phyloP scores from a whole-genome alignment of 108 stramenopile species.

The Cyclotella baltica region DNA sequence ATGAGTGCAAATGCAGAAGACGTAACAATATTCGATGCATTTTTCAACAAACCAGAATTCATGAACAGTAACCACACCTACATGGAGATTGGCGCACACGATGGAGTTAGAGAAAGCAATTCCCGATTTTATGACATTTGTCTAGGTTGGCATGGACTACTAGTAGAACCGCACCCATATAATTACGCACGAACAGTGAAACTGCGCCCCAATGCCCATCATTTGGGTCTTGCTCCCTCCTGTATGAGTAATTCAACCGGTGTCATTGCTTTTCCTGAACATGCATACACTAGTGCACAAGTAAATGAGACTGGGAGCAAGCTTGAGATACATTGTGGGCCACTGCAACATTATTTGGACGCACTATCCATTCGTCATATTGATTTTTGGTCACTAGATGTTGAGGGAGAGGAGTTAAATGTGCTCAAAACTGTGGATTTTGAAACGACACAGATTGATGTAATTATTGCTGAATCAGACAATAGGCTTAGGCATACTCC shows the following conservation, averaged over 20 bases:
- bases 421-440: conserved; percentile 66
- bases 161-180: conserved; percentile 60
- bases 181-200: conserved; percentile 38
- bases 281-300: conserved; percentile 55
- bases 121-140: conserved; percentile 61
- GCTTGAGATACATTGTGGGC: conserved; percentile 58
- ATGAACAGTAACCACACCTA: conserved; percentile 24
- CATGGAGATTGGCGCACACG: conserved; percentile 68
- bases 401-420: conserved; percentile 65
- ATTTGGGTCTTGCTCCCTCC: conserved; percentile 53
- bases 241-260: conserved; percentile 30
- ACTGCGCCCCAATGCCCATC: conserved; percentile 59
- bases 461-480: conserved; percentile 57
- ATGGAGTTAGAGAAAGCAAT: conserved; percentile 61
- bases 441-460: conserved; percentile 46
- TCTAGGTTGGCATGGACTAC: conserved; percentile 60
- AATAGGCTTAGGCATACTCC: conserved; percentile 44
- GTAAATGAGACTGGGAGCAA: conserved; percentile 22
- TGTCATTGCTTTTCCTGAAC: conserved; percentile 37
- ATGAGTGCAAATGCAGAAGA: conserved; percentile 37
- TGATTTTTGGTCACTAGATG: conserved; percentile 69
- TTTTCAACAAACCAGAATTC: conserved; percentile 26
- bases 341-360: conserved; percentile 50
- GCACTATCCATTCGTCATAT: conserved; percentile 35
- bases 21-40: conserved; percentile 29